Evolutionary conservation across 139 green algal species (phyloP).

Genomic region (Axilococcus clingmanii): DNA sequence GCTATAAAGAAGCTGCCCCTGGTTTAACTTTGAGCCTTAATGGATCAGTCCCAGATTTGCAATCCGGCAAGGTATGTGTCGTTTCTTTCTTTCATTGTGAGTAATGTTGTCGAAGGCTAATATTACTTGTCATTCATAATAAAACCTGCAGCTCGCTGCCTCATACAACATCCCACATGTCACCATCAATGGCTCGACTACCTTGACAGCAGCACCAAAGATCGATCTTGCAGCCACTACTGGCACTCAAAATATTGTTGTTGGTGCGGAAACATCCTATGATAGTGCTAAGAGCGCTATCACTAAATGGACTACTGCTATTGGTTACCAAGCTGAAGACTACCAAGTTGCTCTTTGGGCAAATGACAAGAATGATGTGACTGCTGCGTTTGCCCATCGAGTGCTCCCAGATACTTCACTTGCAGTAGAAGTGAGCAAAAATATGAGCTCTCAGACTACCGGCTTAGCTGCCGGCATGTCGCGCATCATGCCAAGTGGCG

Average conservation of each 20-base stretch:
- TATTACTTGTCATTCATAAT: no score
- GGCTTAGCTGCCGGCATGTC: slow-evolving; percentile 4
- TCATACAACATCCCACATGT: slow-evolving; percentile 38
- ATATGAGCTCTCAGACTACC: slow-evolving; percentile 11
- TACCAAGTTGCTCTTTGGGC: slow-evolving; percentile 27
- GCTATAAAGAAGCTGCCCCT: slow-evolving; percentile 26
- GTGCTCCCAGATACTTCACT: slow-evolving; percentile 14
- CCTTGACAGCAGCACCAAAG: slow-evolving; percentile 30
- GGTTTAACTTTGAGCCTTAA: slow-evolving; percentile 25
- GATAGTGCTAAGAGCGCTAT: slow-evolving; percentile 34
- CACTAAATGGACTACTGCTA: slow-evolving; percentile 21
- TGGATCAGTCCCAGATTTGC: slow-evolving; percentile 30
- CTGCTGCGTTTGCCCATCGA: slow-evolving; percentile 27
- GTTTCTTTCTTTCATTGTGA: slow-evolving; percentile 7
- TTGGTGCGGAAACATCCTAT: slow-evolving; percentile 28
- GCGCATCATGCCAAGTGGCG: slow-evolving; percentile 17
- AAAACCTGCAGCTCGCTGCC: no score
- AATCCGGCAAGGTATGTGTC: slow-evolving; percentile 31
- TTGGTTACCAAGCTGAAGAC: slow-evolving; percentile 35
- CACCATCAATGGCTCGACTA: slow-evolving; percentile 20
- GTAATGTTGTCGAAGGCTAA: neutral
- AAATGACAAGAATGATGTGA: slow-evolving; percentile 24
- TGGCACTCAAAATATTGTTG: slow-evolving; percentile 9
- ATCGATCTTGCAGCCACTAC: slow-evolving; percentile 29
- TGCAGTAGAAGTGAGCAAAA: slow-evolving; percentile 29